phyloP scores from a whole-genome alignment of 2,329 filamentous ascomycete species.

The Pseudophaeomoniella oleicola region DNA sequence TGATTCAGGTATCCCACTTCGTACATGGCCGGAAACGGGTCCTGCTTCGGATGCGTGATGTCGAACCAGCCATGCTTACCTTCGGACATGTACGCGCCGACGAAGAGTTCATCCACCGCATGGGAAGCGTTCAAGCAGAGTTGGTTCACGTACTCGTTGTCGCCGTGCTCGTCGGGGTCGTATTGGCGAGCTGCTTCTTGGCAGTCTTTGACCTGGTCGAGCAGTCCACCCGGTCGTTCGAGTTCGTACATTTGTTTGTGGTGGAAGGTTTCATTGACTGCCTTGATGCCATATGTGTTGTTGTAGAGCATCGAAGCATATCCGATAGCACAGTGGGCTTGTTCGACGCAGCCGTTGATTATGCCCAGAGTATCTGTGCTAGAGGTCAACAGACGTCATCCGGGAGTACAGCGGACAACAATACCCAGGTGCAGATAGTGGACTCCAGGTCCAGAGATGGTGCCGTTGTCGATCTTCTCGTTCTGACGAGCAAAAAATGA shows the following conservation, averaged over 20 bases:
- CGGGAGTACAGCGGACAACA: constrained; percentile 3
- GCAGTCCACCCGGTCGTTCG: constrained; percentile 10
- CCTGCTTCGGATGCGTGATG: constrained; percentile 38
- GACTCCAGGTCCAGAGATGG: constrained; percentile 20
- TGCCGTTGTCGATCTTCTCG: constrained; percentile 34
- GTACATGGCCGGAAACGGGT: constrained; percentile 43
- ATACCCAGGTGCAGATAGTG: constrained; percentile 30
- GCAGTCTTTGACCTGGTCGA: constrained; percentile 11
- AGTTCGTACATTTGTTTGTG: constrained; percentile 12
- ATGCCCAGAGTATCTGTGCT: constrained; percentile 39
- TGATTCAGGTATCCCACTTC: constrained; percentile 46
- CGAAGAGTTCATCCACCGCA: constrained; percentile 20
- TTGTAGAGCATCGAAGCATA: constrained; percentile 29
- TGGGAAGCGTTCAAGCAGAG: constrained; percentile 13
- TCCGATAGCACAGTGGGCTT: constrained; percentile 36
- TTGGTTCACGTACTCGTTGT: constrained; percentile 10
- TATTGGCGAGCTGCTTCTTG: constrained; percentile 8
- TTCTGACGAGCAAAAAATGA: constrained; percentile 48
- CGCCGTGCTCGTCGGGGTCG: constrained; percentile 11
- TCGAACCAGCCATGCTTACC: constrained; percentile 36
- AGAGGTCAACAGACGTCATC: background rate
- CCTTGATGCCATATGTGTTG: constrained; percentile 35
- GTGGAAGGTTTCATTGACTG: constrained; percentile 22
- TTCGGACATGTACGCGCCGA: constrained; percentile 22
- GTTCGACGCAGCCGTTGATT: constrained; percentile 57